These are phyloP conservation scores for Boehmeria nivea DNA, from an alignment of 306 rosid genomes.

Conservation along the genomic window DNA sequence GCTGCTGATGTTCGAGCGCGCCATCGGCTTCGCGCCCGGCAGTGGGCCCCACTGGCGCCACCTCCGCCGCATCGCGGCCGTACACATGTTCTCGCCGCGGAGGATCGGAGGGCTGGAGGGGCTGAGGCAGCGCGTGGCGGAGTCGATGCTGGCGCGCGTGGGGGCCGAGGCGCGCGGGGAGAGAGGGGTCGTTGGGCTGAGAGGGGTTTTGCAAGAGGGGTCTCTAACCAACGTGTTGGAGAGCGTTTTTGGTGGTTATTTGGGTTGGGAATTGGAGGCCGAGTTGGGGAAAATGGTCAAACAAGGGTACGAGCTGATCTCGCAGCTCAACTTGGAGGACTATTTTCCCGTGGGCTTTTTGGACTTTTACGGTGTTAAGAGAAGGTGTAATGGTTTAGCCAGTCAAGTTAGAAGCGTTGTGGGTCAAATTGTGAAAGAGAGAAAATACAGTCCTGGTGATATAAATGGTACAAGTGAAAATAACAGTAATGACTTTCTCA, in stretches of 20 bases:
- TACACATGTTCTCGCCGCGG: conserved; percentile 70
- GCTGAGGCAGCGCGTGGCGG: conserved; percentile 36
- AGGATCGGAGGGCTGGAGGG: conserved; percentile 47
- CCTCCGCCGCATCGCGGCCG: conserved; percentile 56
- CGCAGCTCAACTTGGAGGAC: conserved; percentile 61
- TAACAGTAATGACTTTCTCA: conserved; percentile 68
- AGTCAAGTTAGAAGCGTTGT: conserved; percentile 43
- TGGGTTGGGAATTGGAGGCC: conserved; percentile 14
- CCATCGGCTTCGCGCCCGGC: conserved; percentile 83
- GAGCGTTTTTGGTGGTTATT: conserved; percentile 65
- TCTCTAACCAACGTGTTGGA: conserved; percentile 57
- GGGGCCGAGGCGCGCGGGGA: conserved; percentile 36
- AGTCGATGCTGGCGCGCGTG: conserved; percentile 38
- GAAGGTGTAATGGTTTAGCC: conserved; percentile 62
- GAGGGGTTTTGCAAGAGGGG: conserved; percentile 51
- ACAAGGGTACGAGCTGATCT: conserved; percentile 73
- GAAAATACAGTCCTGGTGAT: conserved; percentile 20
- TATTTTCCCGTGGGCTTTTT: conserved; percentile 54
- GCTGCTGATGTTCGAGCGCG: conserved; percentile 76
- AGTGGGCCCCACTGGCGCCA: conserved; percentile 64
- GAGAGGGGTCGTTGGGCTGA: conserved; percentile 47
- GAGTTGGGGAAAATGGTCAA: conserved; percentile 42
- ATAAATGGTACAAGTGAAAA: conserved; percentile 14
- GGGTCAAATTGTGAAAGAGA: conserved; percentile 47
- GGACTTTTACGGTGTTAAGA: conserved; percentile 77